Evolutionary conservation across 805 yeast genomes (phyloP), one percentile per base, ranked within the genome.

Genomic region (Candida dendrica): DNA sequence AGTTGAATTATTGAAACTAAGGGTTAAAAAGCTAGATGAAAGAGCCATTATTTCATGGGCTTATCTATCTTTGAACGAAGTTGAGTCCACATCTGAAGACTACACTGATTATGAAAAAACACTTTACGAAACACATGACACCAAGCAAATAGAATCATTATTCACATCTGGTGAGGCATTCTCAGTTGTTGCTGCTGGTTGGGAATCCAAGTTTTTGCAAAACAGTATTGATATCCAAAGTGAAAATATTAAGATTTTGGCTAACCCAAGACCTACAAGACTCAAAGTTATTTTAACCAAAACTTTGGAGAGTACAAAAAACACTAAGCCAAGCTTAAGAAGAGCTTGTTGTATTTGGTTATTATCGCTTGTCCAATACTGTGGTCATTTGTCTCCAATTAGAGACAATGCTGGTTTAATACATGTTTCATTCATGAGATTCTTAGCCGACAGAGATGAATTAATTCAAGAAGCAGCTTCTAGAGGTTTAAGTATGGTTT

Each of bases 401-500:
- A 53, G 55, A 19, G 61, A 55, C 0, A 64, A 63, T 4, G 68
- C 87, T 0, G 64, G 76, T n/a, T 74, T 74, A 19, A 77, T 89
- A 35, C 96, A 91, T 58, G 55, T 74, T 4, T 65, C 83, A 1
- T 90, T 91, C 52, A 79, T 88, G 84, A 72, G 74, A 45, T 85
- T 86, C 54, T 66, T 91, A 42, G 79, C 86, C 0, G 93, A 84
- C 47, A 68, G 81, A 40, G 96, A 91, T 56, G 96, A 90, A 26
- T 61, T 89, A 16, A 69, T 89, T n/a, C 97, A 91, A 56, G 97
- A 91, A 46, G 75, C 93, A 11, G 96, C 98, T 0, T 80, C 95
- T 0, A 71, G 95, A 50, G 98, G 97, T 3, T 68, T 91, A 40
- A 78, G 90, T 48, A 65, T 90, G 15, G 74, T 89, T 4, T 91